Evolutionary conservation across 805 yeast species (phyloP), one percentile per base, ranked within the genome.

Genomic region (Yamadazyma akitaensis): DNA sequence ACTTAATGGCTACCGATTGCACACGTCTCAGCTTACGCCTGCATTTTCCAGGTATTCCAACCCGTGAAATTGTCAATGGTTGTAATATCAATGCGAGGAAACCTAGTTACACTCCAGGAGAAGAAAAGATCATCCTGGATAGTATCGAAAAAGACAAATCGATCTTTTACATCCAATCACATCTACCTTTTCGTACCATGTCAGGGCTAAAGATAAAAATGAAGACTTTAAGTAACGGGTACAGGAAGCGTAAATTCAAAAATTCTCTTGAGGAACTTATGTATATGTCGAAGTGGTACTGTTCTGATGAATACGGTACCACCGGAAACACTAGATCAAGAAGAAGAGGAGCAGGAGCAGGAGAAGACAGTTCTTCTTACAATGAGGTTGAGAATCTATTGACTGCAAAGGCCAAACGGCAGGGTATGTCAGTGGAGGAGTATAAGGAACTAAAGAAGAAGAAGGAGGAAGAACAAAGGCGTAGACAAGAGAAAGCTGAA

Each of bases 281-380:
- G 8, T 71, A 70, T 48, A 72, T 67, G 43, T 73, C 75, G 0
- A 60, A 66, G 44, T 71, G 76, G 76, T 62, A 59, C 37, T 42
- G 61, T 1, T 58, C 64, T 33, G 51, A 51, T 13, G 48, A 36
- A n/a, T 51, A 47, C 39, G 48, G 44, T 3, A 17, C 37, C 11
- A 37, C 17, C 13, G 7, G 32, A 30, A 34, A 48, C 25, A 43
- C 42, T 36, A 19, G 48, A 34, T 4, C 24, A 4, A 28, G 32
- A 28, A 43, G 37, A 19, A 36, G 38, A 21, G 33, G 40, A 33
- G 28, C 6, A 21, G 24, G 6, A 21, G 24, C 24, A 21, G 24
- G 7, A 21, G 24, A 21, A 4, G 7, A 21, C n/a, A n/a, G 13
- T 12, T 40, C 24, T 16, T 25, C 33, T 10, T 42, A 31, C 11